phyloP scores from a whole-genome alignment of 2,329 filamentous ascomycete species.

The Chaetomium globosum region DNA sequence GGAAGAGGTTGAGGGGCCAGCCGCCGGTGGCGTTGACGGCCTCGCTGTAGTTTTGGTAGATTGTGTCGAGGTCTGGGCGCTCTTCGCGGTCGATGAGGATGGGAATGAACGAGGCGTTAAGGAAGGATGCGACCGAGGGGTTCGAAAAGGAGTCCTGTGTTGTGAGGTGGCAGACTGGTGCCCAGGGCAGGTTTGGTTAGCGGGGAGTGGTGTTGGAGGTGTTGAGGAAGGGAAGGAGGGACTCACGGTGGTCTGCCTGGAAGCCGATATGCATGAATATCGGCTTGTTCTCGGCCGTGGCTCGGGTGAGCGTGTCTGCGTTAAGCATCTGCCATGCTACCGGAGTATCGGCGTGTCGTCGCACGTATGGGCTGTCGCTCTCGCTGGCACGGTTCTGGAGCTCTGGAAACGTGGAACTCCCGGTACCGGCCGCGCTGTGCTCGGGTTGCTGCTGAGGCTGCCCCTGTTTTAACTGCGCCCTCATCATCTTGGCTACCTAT shows the following conservation, averaged over 20 bases:
- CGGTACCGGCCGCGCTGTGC: neutral
- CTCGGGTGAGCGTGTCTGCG: conserved; percentile 72
- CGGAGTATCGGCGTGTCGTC: conserved; percentile 74
- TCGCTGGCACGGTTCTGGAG: conserved; percentile 45
- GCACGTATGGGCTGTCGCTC: conserved; percentile 61
- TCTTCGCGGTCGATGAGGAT: conserved; percentile 93
- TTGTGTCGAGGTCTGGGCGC: conserved; percentile 87
- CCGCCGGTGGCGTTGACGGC: conserved; percentile 87
- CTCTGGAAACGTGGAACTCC: conserved; percentile 4
- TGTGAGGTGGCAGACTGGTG: conserved; percentile 81
- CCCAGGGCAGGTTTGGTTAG: neutral
- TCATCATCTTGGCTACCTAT: conserved; percentile 31
- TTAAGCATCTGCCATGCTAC: conserved; percentile 93
- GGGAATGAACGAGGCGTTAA: conserved; percentile 87
- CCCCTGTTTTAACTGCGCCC: conserved; percentile 34
- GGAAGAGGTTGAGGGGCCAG: conserved; percentile 95
- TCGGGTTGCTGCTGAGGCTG: conserved; percentile 21
- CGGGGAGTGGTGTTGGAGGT: neutral
- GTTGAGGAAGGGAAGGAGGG: neutral
- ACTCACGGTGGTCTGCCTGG: conserved; percentile 88
- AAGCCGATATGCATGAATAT: conserved; percentile 96
- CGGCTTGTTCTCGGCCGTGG: conserved; percentile 79
- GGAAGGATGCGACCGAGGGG: conserved; percentile 72
- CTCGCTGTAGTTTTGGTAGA: conserved; percentile 98
- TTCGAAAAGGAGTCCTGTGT: conserved; percentile 89